Conservation (phyloP, 352 stramenopile species). For the Pythium pyrilobum region DNA sequence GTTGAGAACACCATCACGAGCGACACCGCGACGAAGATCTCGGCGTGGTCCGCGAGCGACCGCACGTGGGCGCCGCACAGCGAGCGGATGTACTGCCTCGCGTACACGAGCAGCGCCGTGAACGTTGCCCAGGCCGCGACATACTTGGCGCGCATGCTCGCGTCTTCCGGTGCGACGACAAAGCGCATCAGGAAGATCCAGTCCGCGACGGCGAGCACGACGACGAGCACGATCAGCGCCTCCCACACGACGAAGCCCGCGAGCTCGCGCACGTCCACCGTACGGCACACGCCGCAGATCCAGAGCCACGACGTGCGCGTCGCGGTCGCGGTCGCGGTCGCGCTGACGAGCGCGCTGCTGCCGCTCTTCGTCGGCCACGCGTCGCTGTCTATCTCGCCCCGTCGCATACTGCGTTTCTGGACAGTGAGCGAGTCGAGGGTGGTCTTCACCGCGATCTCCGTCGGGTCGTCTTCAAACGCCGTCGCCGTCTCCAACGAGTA, state of each 20-base stretch:
- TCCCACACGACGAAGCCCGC: constrained; percentile 23
- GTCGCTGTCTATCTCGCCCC: too few species aligned
- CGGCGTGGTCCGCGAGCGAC: constrained; percentile 22
- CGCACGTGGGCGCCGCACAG: constrained; percentile 16
- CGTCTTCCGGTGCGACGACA: constrained; percentile 20
- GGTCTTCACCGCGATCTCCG: too few species aligned
- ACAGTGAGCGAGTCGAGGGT: background rate
- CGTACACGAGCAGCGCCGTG: constrained; percentile 11
- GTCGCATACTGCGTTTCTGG: background rate
- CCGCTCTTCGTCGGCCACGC: background rate
- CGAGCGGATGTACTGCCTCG: constrained; percentile 10
- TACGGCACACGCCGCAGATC: constrained; percentile 13
- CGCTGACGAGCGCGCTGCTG: background rate
- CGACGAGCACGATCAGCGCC: constrained; percentile 18
- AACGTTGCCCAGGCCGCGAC: constrained; percentile 16
- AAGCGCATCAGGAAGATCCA: constrained; percentile 30
- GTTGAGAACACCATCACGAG: constrained; percentile 33
- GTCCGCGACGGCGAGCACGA: constrained; percentile 20
- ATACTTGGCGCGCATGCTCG: constrained; percentile 5
- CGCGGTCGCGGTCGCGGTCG: too few species aligned
- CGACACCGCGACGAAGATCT: constrained; percentile 29
- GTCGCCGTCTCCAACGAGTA: too few species aligned
- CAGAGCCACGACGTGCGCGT: constrained; percentile 3
- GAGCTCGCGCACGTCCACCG: constrained; percentile 19
- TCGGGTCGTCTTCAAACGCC: too few species aligned